Percentiles rank a stretch among this genome's conserved stretches.
phyloP scores from a whole-genome alignment of 202 grass and related monocot species.

The Saccharum hybrid region DNA sequence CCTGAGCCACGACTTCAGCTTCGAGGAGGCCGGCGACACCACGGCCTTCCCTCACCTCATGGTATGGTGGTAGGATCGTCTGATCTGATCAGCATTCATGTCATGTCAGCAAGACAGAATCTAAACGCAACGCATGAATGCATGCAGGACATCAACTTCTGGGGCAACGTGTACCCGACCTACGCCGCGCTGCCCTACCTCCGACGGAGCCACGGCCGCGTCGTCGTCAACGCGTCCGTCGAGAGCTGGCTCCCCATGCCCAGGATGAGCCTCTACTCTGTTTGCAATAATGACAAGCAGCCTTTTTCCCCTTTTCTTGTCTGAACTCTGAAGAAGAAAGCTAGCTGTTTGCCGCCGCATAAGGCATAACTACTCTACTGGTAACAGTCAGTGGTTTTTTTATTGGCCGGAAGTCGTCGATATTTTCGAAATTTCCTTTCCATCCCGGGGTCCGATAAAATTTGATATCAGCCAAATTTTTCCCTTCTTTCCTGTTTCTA shows the following conservation, averaged over 20 bases:
- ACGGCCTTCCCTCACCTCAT: constrained; percentile 81
- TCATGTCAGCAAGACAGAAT: too few relatives aligned
- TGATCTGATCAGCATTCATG: too few relatives aligned
- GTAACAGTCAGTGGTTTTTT: too few relatives aligned
- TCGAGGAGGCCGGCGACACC: constrained; percentile 81
- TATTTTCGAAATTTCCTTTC: too few relatives aligned
- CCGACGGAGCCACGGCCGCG: constrained; percentile 61
- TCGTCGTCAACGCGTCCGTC: constrained; percentile 84
- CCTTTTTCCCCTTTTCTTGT: not conserved
- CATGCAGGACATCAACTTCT: constrained; percentile 81
- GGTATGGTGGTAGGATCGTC: constrained; percentile 42
- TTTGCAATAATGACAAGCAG: not conserved
- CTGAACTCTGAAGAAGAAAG: not conserved
- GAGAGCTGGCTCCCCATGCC: constrained; percentile 93
- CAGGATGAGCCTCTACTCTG: constrained; percentile 84
- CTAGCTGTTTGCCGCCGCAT: too few relatives aligned
- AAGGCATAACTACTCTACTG: too few relatives aligned
- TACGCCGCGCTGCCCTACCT: constrained; percentile 74
- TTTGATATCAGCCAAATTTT: too few relatives aligned
- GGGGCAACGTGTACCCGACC: constrained; percentile 94
- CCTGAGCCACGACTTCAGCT: constrained; percentile 76
- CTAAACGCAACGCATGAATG: too few relatives aligned
- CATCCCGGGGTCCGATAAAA: too few relatives aligned
- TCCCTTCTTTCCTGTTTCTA: too few relatives aligned
- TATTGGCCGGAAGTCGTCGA: too few relatives aligned